phyloP scores from a whole-genome alignment of 176 grass and related monocot genomes.

The Puccinellia tenuiflora region DNA sequence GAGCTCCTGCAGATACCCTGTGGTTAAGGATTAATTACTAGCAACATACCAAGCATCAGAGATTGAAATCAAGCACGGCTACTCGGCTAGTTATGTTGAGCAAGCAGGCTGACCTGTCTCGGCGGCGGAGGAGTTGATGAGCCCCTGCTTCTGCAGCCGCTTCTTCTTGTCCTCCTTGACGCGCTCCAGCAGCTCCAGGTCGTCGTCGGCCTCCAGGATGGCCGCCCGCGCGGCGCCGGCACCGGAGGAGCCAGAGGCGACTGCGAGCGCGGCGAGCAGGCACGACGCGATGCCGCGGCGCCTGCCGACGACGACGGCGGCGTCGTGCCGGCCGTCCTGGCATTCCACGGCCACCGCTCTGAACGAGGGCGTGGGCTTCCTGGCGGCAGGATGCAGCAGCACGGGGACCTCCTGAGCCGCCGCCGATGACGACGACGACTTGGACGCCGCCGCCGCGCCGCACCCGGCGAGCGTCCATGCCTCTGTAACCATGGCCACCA shows the following conservation, averaged over 20 bases:
- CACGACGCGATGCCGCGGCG: constrained; percentile 34
- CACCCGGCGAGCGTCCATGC: constrained; percentile 43
- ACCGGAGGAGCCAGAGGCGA: constrained; percentile 5
- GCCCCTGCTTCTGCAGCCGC: constrained; percentile 67
- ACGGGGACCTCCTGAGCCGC: neutral
- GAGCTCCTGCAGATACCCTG: constrained; percentile 88
- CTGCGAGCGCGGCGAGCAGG: constrained; percentile 37
- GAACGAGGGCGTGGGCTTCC: neutral
- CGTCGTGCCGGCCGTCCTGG: constrained; percentile 13
- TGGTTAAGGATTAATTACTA: constrained; percentile 16
- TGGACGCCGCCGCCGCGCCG: neutral
- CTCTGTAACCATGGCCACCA: constrained; percentile 45
- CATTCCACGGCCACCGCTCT: neutral
- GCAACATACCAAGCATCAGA: too few relatives aligned
- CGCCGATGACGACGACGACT: neutral
- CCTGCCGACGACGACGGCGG: constrained; percentile 24
- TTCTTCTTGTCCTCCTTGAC: constrained; percentile 85
- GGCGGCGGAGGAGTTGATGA: constrained; percentile 55
- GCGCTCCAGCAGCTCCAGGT: constrained; percentile 81
- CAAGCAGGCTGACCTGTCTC: constrained; percentile 44
- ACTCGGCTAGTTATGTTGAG: neutral
- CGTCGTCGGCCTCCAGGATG: constrained; percentile 78
- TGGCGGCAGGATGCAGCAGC: neutral
- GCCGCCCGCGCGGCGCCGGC: constrained; percentile 30
- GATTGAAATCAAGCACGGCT: neutral